Evolutionary conservation across 768 basidiomycete species (phyloP), one percentile per base, ranked within the genome.

Genomic region (Imleria badia): DNA sequence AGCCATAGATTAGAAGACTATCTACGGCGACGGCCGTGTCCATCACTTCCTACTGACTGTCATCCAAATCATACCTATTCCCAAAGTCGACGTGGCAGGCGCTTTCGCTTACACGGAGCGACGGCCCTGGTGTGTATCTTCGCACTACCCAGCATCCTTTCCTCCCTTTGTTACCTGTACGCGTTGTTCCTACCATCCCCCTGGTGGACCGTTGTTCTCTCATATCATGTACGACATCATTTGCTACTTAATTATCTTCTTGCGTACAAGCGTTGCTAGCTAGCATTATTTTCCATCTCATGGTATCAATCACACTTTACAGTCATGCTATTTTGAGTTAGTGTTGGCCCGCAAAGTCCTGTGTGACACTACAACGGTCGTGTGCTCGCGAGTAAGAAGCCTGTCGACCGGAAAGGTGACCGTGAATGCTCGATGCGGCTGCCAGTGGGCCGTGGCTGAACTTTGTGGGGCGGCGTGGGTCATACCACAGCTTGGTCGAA

Each of bases 181-280:
- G 13, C 39, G 17, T 36, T 48, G 50, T 38, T 45, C 45, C 44
- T 30, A 17, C 34, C 26, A 31, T 38, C 45, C 19, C n/a, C 35
- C 43, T 38, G 54, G 38, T 33, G 52, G 45, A 51, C 50, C 48
- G 44, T 52, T 58, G 47, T 57, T 46, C 41, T 48, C 34, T 50
- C 45, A 51, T n/a, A n/a, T 26, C 50, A 39, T 68, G 66, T 66
- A 62, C 54, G 35, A 42, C 47, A 54, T 51, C 44, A 49, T 56
- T 39, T 55, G 48, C 48, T 20, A 43, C 51, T 45, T 67, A 65
- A 55, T 66, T 62, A 60, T 58, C 54, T 51, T 57, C 53, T 52
- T 63, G 57, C 63, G 51, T 60, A 66, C 49, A 36, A 48, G 34
- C 42, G 55, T 38, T 54, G 12, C 29, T 34, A 53, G 12, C 29